Conservation (phyloP, 345 rosid genomes). For the Triadica sebifera region DNA sequence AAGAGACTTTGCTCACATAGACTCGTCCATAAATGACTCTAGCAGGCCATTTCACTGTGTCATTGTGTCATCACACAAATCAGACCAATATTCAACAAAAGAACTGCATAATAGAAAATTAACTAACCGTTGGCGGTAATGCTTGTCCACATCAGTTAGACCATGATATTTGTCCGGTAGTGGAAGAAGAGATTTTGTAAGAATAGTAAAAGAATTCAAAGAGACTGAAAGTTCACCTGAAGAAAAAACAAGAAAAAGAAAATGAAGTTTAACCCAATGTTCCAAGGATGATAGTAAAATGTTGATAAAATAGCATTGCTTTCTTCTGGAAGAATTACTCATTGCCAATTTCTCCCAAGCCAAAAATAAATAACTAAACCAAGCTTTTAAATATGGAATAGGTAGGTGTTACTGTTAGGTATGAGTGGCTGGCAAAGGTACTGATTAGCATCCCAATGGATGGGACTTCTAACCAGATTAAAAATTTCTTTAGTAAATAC, state of each 20-base stretch:
- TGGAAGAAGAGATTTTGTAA: constrained; percentile 86
- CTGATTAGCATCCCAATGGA: too few species aligned
- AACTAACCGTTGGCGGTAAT: constrained; percentile 82
- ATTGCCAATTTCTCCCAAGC: not conserved
- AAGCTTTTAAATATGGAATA: not conserved
- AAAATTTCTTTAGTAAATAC: too few species aligned
- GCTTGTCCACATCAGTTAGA: constrained; percentile 85
- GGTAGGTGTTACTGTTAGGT: not conserved
- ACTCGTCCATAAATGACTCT: too few species aligned
- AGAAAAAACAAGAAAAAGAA: constrained; percentile 15
- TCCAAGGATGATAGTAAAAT: not conserved
- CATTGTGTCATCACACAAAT: too few species aligned
- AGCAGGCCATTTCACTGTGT: too few species aligned
- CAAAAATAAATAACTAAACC: not conserved
- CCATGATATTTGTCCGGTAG: constrained; percentile 97
- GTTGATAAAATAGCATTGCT: constrained; percentile 1
- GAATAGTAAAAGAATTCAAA: constrained; percentile 73
- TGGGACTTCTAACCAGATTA: too few species aligned
- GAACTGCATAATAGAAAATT: not conserved
- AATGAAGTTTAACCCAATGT: not conserved
- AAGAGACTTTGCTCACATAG: too few species aligned
- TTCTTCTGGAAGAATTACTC: not conserved
- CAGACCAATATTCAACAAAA: not conserved
- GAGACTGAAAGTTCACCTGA: constrained; percentile 93
- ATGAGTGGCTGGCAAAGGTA: too few species aligned